Evolutionary conservation across 2,329 filamentous ascomycete genomes (phyloP).

Genomic region (Monosporascus sp.): DNA sequence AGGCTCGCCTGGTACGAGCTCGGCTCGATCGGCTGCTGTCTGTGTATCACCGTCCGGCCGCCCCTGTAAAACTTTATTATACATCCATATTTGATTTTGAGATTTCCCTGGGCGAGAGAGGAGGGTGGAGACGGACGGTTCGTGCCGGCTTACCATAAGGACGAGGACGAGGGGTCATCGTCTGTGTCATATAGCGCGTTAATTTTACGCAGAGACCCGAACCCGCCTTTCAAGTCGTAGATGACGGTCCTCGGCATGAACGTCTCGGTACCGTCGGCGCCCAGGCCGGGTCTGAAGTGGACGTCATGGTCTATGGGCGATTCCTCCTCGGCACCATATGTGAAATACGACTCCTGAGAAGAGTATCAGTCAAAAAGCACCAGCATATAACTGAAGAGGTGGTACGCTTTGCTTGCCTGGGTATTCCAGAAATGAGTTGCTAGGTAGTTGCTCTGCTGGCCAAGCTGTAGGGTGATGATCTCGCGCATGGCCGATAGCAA

Average conservation of each 20-base stretch:
- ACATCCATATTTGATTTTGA: not conserved
- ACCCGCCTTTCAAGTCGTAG: slow-evolving; percentile 91
- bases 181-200: slow-evolving; percentile 76
- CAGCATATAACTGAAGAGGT: not conserved
- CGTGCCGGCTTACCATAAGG: slow-evolving; percentile 32
- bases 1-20: slow-evolving; percentile 76
- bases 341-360: slow-evolving; percentile 89
- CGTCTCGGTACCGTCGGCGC: slow-evolving; percentile 79
- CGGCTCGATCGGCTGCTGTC: slow-evolving; percentile 59
- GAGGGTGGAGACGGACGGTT: slow-evolving; percentile 2
- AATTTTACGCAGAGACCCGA: slow-evolving; percentile 80
- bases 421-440: slow-evolving; percentile 98
- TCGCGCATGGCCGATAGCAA: slow-evolving; percentile 66
- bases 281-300: slow-evolving; percentile 80
- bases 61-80: slow-evolving; percentile 42
- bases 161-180: slow-evolving; percentile 25
- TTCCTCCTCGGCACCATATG: slow-evolving; percentile 64
- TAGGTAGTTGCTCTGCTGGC: slow-evolving; percentile 86
- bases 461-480: slow-evolving; percentile 89
- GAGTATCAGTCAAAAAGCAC: slow-evolving; percentile 7
- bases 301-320: slow-evolving; percentile 75
- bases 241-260: slow-evolving; percentile 88
- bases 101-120: not conserved
- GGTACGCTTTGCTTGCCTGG: slow-evolving; percentile 50
- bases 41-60: slow-evolving; percentile 62